Base-by-base conservation (phyloP, 2,329 filamentous ascomycete genomes). In the Claviceps lovelessii region DNA sequence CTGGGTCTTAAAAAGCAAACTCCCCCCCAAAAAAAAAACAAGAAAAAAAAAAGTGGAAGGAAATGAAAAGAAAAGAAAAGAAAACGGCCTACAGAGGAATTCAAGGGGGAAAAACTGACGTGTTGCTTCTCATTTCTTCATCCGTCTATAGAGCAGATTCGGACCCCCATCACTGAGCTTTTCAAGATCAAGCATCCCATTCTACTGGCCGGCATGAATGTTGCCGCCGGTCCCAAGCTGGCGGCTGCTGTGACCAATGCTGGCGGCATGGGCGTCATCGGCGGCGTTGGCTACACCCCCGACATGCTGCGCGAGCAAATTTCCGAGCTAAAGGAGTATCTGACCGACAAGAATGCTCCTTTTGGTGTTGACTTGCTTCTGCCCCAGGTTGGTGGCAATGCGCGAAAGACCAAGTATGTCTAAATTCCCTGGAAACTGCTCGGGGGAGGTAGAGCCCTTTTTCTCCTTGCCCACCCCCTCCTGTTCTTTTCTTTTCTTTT, bases 131-230 rank as follows among this genome's bases (percentile, higher is more conserved):
- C 29, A 15, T 33, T 49, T 4, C 29, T 35, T 19, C 29, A 19
- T 19, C 31, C 29, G 19, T 35, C 8, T 23, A 13, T 7, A 71
- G 69, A 71, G 67, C 64, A 71, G 77, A 85, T 98, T 72, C 88
- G 88, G 67, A 98, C 93, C 54, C 84, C 88, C 62, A 78, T 90
- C 65, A 98, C 93, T 63, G 91, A 97, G 80, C 86, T 97, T 61
- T 86, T 98, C 74, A 88, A 89, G 78, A 97, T 98, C 81, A 88
- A 95, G 71, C 93, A 98, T 75, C 93, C 93, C 56, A 78, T 98
- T 68, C 77, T 98, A 66, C 84, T 98, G 59, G 93, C 93, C 64
- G 93, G 93, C 70, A 98, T 98, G 93, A 97, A 98, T 79, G 93
- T 97, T 60, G 93, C 93, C 55, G 93, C 93, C 57, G 93, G 93